Evolutionary conservation across 495 filamentous ascomycete genomes (phyloP), one percentile per base, ranked within the genome.

Genomic region (Cudoniella acicularis): DNA sequence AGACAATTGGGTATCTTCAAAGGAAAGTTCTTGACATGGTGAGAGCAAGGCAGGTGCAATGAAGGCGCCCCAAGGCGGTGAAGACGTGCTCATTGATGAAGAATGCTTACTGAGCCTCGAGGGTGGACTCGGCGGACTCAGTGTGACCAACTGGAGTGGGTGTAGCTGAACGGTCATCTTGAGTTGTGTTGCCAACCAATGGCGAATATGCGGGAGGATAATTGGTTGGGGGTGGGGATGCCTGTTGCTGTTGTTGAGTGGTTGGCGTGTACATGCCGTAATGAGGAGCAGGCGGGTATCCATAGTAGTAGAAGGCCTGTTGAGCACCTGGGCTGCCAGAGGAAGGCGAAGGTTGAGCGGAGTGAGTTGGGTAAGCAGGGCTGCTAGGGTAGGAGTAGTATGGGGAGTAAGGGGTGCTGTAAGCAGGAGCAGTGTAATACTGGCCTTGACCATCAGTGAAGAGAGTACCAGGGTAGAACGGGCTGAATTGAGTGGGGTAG

Each of bases 151-250:
- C 36, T 16, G 52, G 57, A 49, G 57, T 64, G 47, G 62, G 62
- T 3, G 62, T 64, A 20, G 42, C 25, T 0, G 62, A 64, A 17
- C 62, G 57, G 40, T 61, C 62, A n/a, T 64, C 62, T 2, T 55
- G 47, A 11, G 2, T 57, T 49, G 27, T 45, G 16, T 23, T 17
- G 17, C 30, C 27, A 46, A 17, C 13, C 17, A 21, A 4, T 2
- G 52, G 20, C 18, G 46, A 4, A 20, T 22, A 50, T n/a, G 18
- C 55, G 17, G 55, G 10, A 22, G 46, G 46, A 24, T 51, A 42
- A n/a, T 27, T 10, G 30, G 55, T 24, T 6, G 47, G 10, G 3
- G 45, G 21, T 22, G 13, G 13, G 20, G 21, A 36, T 25, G 43
- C 18, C 30, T 56, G 54, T 1, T 45, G 36, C 6, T 41, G n/a